Evolutionary conservation across 192 early-diverging fungal genomes (phyloP).

Genomic region (Dissophora ornata): DNA sequence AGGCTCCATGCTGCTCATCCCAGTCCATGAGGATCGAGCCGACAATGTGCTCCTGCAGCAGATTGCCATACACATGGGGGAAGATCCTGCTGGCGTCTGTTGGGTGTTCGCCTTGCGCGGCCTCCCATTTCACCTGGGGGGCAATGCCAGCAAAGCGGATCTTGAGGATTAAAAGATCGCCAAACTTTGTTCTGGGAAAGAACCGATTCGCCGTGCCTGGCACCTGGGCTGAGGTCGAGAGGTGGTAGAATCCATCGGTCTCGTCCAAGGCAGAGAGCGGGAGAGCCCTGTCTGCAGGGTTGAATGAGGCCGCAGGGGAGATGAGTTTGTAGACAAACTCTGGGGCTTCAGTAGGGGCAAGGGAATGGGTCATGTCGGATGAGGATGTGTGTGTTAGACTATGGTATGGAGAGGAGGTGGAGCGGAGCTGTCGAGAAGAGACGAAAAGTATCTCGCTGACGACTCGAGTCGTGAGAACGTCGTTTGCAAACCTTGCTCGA

Average conservation of each 20-base stretch:
- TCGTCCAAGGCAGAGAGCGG: constrained; percentile 42
- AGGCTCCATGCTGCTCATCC: constrained; percentile 5
- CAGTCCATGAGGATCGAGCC: constrained; percentile 28
- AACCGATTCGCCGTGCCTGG: constrained; percentile 49
- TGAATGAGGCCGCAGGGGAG: constrained; percentile 29
- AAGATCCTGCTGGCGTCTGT: constrained; percentile 44
- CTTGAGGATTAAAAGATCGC: constrained; percentile 44
- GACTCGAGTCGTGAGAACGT: too few relatives aligned
- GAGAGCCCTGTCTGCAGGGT: constrained; percentile 22
- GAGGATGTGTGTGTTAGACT: too few relatives aligned
- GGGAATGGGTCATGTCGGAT: constrained; percentile 20
- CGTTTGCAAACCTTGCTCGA: too few relatives aligned
- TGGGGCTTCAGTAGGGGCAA: constrained; percentile 21
- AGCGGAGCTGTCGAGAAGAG: too few relatives aligned
- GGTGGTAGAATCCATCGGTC: constrained; percentile 52
- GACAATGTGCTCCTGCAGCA: constrained; percentile 22
- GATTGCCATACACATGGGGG: constrained; percentile 49
- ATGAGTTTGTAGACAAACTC: constrained; percentile 49
- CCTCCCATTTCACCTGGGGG: constrained; percentile 43
- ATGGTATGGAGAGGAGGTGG: too few relatives aligned
- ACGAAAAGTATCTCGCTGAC: too few relatives aligned
- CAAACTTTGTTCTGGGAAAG: constrained; percentile 34
- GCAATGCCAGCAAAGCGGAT: constrained; percentile 22
- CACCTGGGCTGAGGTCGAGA: constrained; percentile 35
- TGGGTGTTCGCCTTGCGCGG: constrained; percentile 40